Conservation (phyloP, 2,329 filamentous ascomycete genomes). For the Didymella arachidicola region DNA sequence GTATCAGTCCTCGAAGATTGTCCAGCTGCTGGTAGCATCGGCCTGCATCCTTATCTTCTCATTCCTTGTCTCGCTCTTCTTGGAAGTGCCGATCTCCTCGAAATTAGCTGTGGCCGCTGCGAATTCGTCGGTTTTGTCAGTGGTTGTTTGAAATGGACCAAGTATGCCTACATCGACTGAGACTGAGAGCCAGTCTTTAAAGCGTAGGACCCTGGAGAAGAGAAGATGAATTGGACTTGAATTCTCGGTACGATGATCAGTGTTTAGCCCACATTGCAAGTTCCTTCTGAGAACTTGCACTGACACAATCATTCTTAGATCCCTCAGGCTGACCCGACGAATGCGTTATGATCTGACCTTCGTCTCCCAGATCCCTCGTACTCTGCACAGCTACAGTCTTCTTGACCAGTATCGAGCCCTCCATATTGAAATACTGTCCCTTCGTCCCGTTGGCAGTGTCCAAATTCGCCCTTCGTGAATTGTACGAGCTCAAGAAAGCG, state of each 20-base stretch:
- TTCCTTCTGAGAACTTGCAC: not conserved
- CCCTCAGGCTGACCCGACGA: not conserved
- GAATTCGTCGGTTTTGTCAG: not conserved
- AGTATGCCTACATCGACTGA: not conserved
- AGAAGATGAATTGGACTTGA: not conserved
- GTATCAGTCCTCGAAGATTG: not conserved
- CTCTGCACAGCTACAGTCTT: not conserved
- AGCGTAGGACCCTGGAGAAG: not conserved
- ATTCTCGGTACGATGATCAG: not conserved
- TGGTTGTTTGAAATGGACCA: not conserved
- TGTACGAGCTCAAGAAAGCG: not conserved
- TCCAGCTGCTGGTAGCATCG: not conserved
- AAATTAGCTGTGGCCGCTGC: conserved; percentile 1
- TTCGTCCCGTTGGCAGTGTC: not conserved
- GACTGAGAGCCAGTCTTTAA: not conserved
- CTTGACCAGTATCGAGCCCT: not conserved
- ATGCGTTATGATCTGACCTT: not conserved
- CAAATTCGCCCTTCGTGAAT: not conserved
- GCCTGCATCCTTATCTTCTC: not conserved
- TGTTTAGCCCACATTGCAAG: not conserved
- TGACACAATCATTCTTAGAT: not conserved
- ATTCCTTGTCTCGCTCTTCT: not conserved
- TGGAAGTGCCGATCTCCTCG: not conserved
- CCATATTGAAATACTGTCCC: not conserved
- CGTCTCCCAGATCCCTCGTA: not conserved